phyloP scores from a whole-genome alignment of 495 filamentous ascomycete species.

The Aspergillus nidulans region DNA sequence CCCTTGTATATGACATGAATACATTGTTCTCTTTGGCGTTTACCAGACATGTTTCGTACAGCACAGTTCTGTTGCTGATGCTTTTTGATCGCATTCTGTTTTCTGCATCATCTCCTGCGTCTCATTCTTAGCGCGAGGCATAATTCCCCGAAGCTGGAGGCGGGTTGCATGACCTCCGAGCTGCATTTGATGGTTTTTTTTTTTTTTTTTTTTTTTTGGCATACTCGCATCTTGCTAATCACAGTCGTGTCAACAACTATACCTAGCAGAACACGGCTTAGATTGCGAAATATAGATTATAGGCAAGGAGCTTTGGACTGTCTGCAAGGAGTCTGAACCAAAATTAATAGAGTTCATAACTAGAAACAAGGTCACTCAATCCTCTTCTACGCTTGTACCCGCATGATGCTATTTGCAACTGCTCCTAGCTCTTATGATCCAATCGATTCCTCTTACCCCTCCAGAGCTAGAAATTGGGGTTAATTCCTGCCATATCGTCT shows the following conservation, averaged over 20 bases:
- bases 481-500: background rate
- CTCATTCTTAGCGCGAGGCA: slow-evolving; percentile 10
- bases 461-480: slow-evolving; percentile 4
- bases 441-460: slow-evolving; percentile 6
- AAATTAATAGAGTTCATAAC: slow-evolving; percentile 5
- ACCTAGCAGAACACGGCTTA: slow-evolving; percentile 8
- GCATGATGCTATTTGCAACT: background rate
- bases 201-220: slow-evolving; percentile 7
- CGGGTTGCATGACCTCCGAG: slow-evolving; percentile 6
- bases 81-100: slow-evolving; percentile 2
- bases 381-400: too few species aligned
- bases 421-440: background rate
- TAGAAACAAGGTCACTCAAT: background rate
- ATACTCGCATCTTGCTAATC: slow-evolving; percentile 12
- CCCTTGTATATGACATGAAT: slow-evolving; percentile 10
- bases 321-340: slow-evolving; percentile 9
- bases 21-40: background rate
- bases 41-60: slow-evolving; percentile 7
- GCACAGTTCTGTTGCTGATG: slow-evolving; percentile 7
- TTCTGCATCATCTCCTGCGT: background rate
- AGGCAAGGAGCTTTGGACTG: slow-evolving; percentile 10
- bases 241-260: background rate
- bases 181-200: slow-evolving; percentile 4
- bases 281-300: slow-evolving; percentile 14
- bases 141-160: background rate